Evolutionary conservation across 352 stramenopile genomes (phyloP), one percentile per base, ranked within the genome.

Genomic region (Phytophthora niederhauseri): DNA sequence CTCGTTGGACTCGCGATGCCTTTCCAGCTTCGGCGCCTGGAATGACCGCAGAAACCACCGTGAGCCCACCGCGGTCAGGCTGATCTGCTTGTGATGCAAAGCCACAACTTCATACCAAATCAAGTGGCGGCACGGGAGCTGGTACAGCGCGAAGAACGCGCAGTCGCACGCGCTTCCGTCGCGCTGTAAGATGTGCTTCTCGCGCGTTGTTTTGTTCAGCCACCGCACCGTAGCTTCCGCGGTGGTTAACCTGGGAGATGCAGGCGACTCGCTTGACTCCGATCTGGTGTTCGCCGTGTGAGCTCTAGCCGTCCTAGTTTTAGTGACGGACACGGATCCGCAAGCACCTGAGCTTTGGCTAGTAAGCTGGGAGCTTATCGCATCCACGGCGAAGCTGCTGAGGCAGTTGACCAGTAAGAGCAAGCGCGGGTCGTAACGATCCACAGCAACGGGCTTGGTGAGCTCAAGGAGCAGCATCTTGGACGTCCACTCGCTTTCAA

Each of bases 391-490:
- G 60, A 91, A 92, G 58, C 80, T 84, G 58, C 82, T 90, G 58
- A 92, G 72, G 49, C 84, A 91, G 54, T 92, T 92, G 4, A 90
- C 70, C 53, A 92, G 73, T 59, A 90, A 86, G 64, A 90, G 81
- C 20, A 92, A 60, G 50, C 91, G 55, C 11, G 78, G 80, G 19
- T 87, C 84, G 3, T 66, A 78, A 52, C 70, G 87, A 59, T 86
- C 83, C 51, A 87, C 78, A 15, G 77, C 82, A 68, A 90, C 71
- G 8, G 82, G 84, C 61, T 89, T 89, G 19, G 82, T 92, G 72
- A 92, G 81, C 68, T 92, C 84, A 3, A 92, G 64, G 41, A 92
- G 90, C 55, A 89, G 61, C 73, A 91, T 81, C 73, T 90, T 92
- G 7, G 84, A 78, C 26, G 78, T 81, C 84, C 84, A 92, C 64